Evolutionary conservation across 495 filamentous ascomycete genomes (phyloP).

Genomic region (Pyronema omphalodes): DNA sequence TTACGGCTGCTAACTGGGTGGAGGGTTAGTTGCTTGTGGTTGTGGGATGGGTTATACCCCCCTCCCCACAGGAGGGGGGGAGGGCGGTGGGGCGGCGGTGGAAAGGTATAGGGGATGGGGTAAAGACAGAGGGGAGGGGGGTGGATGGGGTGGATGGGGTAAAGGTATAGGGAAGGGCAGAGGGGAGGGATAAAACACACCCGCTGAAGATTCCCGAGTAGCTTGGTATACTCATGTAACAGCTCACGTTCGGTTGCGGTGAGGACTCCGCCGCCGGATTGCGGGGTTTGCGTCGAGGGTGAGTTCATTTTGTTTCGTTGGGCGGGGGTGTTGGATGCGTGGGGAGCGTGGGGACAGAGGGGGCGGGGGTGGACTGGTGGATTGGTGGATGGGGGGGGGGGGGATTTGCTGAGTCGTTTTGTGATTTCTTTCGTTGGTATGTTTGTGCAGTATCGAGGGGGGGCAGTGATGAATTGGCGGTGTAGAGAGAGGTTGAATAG

Average conservation of each 20-base stretch:
- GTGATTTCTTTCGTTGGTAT: too few relatives aligned
- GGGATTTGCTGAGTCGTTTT: too few relatives aligned
- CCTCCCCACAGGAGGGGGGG: too few relatives aligned
- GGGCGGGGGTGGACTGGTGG: neutral
- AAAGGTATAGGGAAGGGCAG: constrained; percentile 21
- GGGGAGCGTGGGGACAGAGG: neutral
- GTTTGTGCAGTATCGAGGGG: too few relatives aligned
- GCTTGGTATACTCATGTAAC: constrained; percentile 72
- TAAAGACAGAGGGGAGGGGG: too few relatives aligned
- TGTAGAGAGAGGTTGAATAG: too few relatives aligned
- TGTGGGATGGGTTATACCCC: constrained; percentile 25
- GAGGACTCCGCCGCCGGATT: too few relatives aligned
- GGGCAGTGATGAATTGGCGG: too few relatives aligned
- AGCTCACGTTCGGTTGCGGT: constrained; percentile 98
- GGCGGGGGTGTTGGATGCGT: constrained; percentile 42
- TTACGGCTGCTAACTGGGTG: constrained; percentile 40
- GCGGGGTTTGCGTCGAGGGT: too few relatives aligned
- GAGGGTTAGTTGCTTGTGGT: constrained; percentile 15
- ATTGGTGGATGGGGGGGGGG: neutral
- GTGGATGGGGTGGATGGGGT: neutral
- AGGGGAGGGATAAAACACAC: constrained; percentile 33
- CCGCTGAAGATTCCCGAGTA: constrained; percentile 82
- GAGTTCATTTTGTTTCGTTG: too few relatives aligned
- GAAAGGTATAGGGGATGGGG: too few relatives aligned
- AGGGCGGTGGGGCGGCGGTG: too few relatives aligned